phyloP scores from a whole-genome alignment of 2,329 filamentous ascomycete genomes.

The Daldinia sp. region DNA sequence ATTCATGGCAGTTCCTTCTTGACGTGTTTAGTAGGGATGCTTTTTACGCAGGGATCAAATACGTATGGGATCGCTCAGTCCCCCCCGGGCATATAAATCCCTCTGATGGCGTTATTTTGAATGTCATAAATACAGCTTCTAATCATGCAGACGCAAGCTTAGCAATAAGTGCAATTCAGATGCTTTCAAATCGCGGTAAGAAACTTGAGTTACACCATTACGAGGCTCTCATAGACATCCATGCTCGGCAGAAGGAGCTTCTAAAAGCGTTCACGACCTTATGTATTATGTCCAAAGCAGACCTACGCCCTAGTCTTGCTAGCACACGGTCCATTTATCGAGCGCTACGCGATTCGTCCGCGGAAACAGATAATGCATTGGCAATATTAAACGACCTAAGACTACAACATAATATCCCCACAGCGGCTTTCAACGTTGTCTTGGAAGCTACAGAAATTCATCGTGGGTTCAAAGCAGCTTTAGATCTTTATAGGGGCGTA shows the following conservation, averaged over 20 bases:
- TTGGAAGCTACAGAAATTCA: constrained; percentile 48
- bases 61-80: constrained; percentile 76
- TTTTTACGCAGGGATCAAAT: constrained; percentile 70
- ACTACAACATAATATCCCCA: constrained; percentile 47
- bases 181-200: constrained; percentile 66
- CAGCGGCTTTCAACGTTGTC: constrained; percentile 53
- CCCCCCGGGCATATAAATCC: constrained; percentile 64
- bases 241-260: constrained; percentile 68
- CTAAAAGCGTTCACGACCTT: constrained; percentile 73
- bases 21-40: constrained; percentile 73
- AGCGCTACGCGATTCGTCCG: constrained; percentile 58
- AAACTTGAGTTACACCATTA: constrained; percentile 75
- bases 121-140: constrained; percentile 76
- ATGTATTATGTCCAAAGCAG: constrained; percentile 75
- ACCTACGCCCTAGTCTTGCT: constrained; percentile 62
- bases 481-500: constrained; percentile 51
- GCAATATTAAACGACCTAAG: constrained; percentile 64
- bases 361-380: constrained; percentile 61
- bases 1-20: constrained; percentile 72
- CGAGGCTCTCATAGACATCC: constrained; percentile 78
- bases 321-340: constrained; percentile 71
- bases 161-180: constrained; percentile 74
- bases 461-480: constrained; percentile 40
- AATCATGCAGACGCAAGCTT: constrained; percentile 72
- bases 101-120: constrained; percentile 69